phyloP scores from a whole-genome alignment of 306 rosid species.

The Hippophae rhamnoides region DNA sequence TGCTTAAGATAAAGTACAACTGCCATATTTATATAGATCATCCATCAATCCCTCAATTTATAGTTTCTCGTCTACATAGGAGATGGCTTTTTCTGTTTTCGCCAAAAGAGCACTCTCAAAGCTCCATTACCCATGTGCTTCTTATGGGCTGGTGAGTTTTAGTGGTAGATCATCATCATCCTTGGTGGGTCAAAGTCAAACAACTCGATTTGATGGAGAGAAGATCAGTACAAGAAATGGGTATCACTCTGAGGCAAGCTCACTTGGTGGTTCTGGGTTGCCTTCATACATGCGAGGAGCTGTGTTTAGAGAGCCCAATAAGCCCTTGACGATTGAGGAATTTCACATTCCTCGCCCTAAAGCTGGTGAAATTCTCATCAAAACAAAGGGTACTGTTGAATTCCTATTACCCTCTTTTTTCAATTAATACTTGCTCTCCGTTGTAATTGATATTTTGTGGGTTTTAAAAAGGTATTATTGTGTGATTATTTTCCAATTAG shows the following conservation, averaged over 20 bases:
- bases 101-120: background rate
- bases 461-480: too few relatives aligned
- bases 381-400: slow-evolving; percentile 48
- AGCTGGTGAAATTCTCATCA: slow-evolving; percentile 78
- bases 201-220: background rate
- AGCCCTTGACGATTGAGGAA: slow-evolving; percentile 77
- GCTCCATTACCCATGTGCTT: background rate
- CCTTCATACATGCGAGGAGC: slow-evolving; percentile 80
- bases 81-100: slow-evolving; percentile 1
- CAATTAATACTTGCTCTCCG: background rate
- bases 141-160: background rate
- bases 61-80: background rate
- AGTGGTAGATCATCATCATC: background rate
- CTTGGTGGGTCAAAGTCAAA: slow-evolving; percentile 10
- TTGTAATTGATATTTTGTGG: background rate
- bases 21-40: too few relatives aligned
- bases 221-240: background rate
- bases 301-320: slow-evolving; percentile 70
- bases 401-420: background rate
- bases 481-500: background rate
- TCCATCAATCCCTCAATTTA: too few relatives aligned
- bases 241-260: slow-evolving; percentile 2
- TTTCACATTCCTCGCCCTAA: slow-evolving; percentile 83
- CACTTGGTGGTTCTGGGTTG: slow-evolving; percentile 29
- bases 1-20: too few relatives aligned